Evolutionary conservation across 805 yeast genomes (phyloP).

Genomic region (Lipomyces japonicus): DNA sequence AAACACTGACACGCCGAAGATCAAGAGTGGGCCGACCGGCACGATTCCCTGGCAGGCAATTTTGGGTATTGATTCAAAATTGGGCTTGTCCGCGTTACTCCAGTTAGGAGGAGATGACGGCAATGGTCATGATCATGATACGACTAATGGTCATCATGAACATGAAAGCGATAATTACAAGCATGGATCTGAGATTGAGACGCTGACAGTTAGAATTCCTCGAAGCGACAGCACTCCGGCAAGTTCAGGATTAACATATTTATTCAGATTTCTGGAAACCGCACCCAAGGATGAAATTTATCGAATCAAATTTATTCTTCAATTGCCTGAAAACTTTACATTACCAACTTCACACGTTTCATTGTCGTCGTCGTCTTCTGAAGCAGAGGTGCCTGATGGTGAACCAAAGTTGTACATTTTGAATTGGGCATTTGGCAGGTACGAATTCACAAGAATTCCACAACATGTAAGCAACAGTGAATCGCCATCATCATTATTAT

Average conservation of each 20-base stretch:
- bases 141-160: conserved; percentile 1
- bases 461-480: too few species aligned
- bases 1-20: conserved; percentile 30
- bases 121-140: background rate
- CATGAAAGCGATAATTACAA: conserved; percentile 5
- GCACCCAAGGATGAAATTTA: conserved; percentile 30
- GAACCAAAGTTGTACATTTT: conserved; percentile 7
- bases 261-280: conserved; percentile 14
- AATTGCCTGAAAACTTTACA: conserved; percentile 5
- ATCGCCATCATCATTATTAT: conserved; percentile 3
- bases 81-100: conserved; percentile 11
- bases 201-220: conserved; percentile 19
- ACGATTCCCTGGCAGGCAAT: conserved; percentile 25
- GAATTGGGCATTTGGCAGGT: conserved; percentile 30
- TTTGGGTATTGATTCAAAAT: conserved; percentile 26
- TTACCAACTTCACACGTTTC: background rate
- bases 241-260: conserved; percentile 10
- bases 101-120: background rate
- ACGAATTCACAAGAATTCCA: conserved; percentile 23
- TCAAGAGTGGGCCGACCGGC: conserved; percentile 25
- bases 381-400: background rate
- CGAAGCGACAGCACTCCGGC: background rate
- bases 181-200: conserved; percentile 26
- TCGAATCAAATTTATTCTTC: conserved; percentile 26
- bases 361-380: background rate